Evolutionary conservation across 2,329 filamentous ascomycete species (phyloP), one percentile per base, ranked within the genome.

Genomic region (Sarocladium brachiariae): DNA sequence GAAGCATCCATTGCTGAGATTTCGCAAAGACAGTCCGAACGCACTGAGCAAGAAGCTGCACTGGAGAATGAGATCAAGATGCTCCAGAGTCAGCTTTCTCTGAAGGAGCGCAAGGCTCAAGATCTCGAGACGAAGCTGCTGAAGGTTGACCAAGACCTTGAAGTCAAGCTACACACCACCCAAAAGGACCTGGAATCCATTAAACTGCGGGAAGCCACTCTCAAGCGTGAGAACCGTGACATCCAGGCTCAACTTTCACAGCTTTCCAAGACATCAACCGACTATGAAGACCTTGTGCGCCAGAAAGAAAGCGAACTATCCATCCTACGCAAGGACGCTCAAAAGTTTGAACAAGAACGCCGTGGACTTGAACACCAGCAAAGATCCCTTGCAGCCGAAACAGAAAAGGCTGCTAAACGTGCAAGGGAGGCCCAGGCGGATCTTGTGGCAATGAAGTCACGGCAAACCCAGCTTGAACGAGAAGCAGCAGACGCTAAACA

Each of bases 281-380:
- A 91, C 62, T 97, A 96, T 57, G 93, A 99, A 67, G 92, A 97
- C 59, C 79, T 97, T 38, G 86, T 99, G 21, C 81, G 90, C 21
- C 85, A 87, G 53, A 99, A 97, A 65, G 93, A 99, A 63, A 96
- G 91, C 65, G 95, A 99, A 63, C 74, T 99, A 18, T 79, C 86
- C 1, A 77, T 97, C 41, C 76, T 97, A 30, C 89, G 90, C 58
- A 83, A 83, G 10, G 93, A 99, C 64, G 81, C 91, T 55, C 87
- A 86, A 64, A 89, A 86, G 56, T 85, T 86, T 57, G 87, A 96
- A 63, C 81, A 84, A 49, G 91, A 96, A 59, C 87, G 86, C 25
- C 83, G 82, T 54, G 77, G 76, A 13, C 82, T 95, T 31, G 89
- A 96, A 56, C 79, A 87, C 2, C 89, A 96, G 63, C 90, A 84